Base-by-base conservation (phyloP, 148 eudicot genomes). In the Pharnaceum exiguum region DNA sequence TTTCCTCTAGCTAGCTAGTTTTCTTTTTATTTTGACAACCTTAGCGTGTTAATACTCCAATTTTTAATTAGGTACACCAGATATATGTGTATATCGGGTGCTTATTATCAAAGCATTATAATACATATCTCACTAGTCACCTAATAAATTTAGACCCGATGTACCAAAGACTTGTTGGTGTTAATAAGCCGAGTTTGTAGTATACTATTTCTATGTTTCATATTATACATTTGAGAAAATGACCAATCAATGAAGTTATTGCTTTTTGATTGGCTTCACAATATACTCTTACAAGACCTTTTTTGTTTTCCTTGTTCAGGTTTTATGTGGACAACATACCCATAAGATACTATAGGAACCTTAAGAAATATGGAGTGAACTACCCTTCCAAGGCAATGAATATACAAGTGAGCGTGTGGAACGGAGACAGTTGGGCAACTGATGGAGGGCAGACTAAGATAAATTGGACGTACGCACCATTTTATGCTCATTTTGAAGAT, bases 311-410 rank as follows among this genome's bases (percentile, higher is more conserved):
- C 9, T 13, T 5, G 8, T 3, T 23, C 8, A 75, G 76, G 40
- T 71, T 75, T 71, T 75, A 25, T 23, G 69, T 62, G 30, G 79
- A 75, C 38, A 48, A 45, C 45, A 33, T 62, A 57, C 72, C 76
- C 9, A 71, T 75, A 62, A 52, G 75, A 45, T 62, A 66, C 1
- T 75, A 55, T 66, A 75, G 52, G 16, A 75, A 71, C 70, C 27
- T 51, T 23, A 45, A 4, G 25, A 32, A n/a, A 9, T 3, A 12
- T 7, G 72, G 75, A 18, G 66, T 57, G 12, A 29, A 12, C 9
- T 75, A 71, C 62, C 76, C 76, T 45, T 17, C 53, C 3, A 55
- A 51, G 27, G 36, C 76, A 11, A 66, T 67, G 72, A 61, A 51
- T 47, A n/a, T 71, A 30, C 42, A 40, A 35, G 70, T 51, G 26